Evolutionary conservation across 2,329 filamentous ascomycete genomes (phyloP).

Genomic region (Curvularia verruculosa): DNA sequence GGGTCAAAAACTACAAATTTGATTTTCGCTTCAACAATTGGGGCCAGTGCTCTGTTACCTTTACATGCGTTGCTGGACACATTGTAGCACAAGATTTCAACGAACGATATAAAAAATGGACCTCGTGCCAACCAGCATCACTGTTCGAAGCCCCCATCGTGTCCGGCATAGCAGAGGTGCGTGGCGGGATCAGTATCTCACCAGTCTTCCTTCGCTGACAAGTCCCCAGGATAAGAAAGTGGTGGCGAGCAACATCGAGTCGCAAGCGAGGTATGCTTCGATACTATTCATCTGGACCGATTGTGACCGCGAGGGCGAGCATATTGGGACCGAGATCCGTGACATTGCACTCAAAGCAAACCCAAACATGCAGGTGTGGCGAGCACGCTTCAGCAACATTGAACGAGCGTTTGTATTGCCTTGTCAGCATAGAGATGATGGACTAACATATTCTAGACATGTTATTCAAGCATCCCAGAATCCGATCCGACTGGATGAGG

Average conservation of each 20-base stretch:
- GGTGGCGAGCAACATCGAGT: constrained; percentile 84
- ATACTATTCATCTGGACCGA: constrained; percentile 97
- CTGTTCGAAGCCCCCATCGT: constrained; percentile 83
- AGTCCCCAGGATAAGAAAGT: constrained; percentile 70
- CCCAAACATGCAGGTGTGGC: constrained; percentile 74
- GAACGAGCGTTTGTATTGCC: constrained; percentile 74
- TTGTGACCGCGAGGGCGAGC: constrained; percentile 95
- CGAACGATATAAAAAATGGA: constrained; percentile 77
- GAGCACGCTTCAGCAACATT: constrained; percentile 94
- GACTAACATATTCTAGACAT: constrained; percentile 63
- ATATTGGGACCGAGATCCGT: constrained; percentile 91
- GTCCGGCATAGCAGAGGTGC: constrained; percentile 70
- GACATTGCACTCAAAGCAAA: constrained; percentile 80
- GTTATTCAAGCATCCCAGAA: constrained; percentile 81
- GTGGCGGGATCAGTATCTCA: neutral
- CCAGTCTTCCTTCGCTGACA: constrained; percentile 16
- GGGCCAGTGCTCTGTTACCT: constrained; percentile 83
- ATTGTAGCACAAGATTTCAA: constrained; percentile 82
- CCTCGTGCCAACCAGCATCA: constrained; percentile 74
- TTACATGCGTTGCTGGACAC: constrained; percentile 93
- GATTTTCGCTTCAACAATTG: constrained; percentile 85
- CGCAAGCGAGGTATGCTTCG: constrained; percentile 73
- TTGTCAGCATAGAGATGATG: no score
- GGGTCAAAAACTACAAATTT: constrained; percentile 94
- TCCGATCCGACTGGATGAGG: constrained; percentile 79